Conservation (phyloP, 2,329 filamentous ascomycete species). For the Aspergillus uvarum region DNA sequence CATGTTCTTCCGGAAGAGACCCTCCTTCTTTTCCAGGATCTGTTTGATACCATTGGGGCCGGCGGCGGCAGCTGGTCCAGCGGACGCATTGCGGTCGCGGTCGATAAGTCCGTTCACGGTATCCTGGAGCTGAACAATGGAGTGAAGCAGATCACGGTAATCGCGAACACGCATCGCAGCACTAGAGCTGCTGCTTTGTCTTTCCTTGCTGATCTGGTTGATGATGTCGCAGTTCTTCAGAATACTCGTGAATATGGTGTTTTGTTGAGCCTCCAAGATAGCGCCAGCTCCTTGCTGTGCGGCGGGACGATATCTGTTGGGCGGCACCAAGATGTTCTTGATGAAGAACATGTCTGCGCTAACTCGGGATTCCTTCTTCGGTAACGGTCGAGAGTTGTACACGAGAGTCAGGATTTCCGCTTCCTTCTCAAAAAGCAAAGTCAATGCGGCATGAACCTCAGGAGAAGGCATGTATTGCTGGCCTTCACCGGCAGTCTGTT, state of each 20-base stretch:
- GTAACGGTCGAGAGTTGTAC: slow-evolving; percentile 72
- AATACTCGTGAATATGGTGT: slow-evolving; percentile 82
- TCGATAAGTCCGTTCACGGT: slow-evolving; percentile 91
- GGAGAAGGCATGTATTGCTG: slow-evolving; percentile 79
- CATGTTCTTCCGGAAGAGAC: slow-evolving; percentile 98
- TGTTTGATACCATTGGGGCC: slow-evolving; percentile 97
- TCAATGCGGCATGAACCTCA: slow-evolving; percentile 77
- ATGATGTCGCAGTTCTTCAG: slow-evolving; percentile 72
- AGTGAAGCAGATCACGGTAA: slow-evolving; percentile 75
- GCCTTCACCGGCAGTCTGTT: slow-evolving; percentile 36
- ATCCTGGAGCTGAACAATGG: slow-evolving; percentile 82
- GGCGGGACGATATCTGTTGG: slow-evolving; percentile 87
- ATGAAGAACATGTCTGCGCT: slow-evolving; percentile 93
- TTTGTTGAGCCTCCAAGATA: slow-evolving; percentile 85
- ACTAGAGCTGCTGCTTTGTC: slow-evolving; percentile 53
- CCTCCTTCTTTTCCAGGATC: slow-evolving; percentile 96
- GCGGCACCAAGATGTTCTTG: slow-evolving; percentile 79
- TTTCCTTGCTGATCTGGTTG: slow-evolving; percentile 70
- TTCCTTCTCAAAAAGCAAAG: slow-evolving; percentile 81
- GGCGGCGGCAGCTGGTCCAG: slow-evolving; percentile 72
- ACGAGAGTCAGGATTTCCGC: slow-evolving; percentile 79
- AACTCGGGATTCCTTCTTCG: slow-evolving; percentile 58
- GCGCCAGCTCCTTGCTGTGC: slow-evolving; percentile 76
- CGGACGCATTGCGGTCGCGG: slow-evolving; percentile 78
- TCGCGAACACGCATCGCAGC: slow-evolving; percentile 55